Percentiles rank a stretch among this genome's conserved stretches.
phyloP scores from a whole-genome alignment of 2,329 filamentous ascomycete species.

The Diplodia intermedia region DNA sequence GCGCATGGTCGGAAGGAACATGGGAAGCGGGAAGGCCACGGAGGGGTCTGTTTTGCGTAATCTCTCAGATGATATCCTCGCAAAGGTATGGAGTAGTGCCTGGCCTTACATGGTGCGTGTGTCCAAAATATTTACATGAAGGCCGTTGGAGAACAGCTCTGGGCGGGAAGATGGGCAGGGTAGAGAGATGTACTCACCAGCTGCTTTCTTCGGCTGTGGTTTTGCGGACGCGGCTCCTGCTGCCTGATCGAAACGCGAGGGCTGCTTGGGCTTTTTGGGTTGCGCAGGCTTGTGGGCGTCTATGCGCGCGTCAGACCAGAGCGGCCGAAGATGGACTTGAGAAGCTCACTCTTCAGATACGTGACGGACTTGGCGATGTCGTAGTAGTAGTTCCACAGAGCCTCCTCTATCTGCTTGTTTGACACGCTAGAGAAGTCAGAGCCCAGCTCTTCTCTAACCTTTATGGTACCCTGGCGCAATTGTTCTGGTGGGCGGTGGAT shows the following conservation, averaged over 20 bases:
- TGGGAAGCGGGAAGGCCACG: constrained; percentile 28
- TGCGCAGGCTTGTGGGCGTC: constrained; percentile 42
- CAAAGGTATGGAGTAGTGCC: constrained; percentile 5
- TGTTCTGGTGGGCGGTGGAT: constrained; percentile 47
- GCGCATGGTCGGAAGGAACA: constrained; percentile 20
- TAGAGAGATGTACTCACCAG: constrained; percentile 53
- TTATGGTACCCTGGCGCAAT: constrained; percentile 70
- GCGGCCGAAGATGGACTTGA: neutral
- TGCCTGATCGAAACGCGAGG: constrained; percentile 56
- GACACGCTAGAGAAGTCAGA: constrained; percentile 48
- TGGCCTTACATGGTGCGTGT: constrained; percentile 26
- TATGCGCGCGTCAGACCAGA: constrained; percentile 21
- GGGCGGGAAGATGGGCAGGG: constrained; percentile 29
- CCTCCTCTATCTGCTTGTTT: constrained; percentile 80
- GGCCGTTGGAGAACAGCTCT: constrained; percentile 36
- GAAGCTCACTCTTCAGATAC: constrained; percentile 70
- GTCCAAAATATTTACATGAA: constrained; percentile 23
- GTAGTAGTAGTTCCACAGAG: constrained; percentile 95
- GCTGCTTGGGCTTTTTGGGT: constrained; percentile 50
- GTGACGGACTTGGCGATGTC: constrained; percentile 84
- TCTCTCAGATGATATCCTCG: constrained; percentile 13
- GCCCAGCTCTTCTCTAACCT: constrained; percentile 72
- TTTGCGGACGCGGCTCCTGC: constrained; percentile 47
- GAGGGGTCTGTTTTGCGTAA: constrained; percentile 16
- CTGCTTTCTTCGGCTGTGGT: constrained; percentile 49